Evolutionary conservation across 1,139 yeast species (phyloP), one percentile per base, ranked within the genome.

Genomic region (Kurtzmaniella natalensis): DNA sequence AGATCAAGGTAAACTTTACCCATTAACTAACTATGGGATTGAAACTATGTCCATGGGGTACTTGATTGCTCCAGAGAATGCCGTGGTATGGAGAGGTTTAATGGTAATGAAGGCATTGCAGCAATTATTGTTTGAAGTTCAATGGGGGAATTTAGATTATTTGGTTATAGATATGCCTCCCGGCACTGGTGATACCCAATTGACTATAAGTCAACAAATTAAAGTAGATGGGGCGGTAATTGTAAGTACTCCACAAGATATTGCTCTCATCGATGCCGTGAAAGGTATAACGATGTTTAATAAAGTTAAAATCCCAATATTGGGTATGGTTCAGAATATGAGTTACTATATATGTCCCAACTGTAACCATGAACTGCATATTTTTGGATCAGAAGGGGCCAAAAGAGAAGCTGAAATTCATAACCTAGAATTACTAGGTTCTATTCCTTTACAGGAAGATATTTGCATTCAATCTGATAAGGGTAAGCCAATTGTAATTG

Each of bases 1-100:
- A 0, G 59, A 58, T 3, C 40, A 44, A 3, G 88, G 88, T 0
- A 72, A 72, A 44, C 59, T 86, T 5, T 52, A 81, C 0, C 95
- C 95, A 0, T 55, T 85, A 45, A 55, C 70, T n/a, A 86, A 85
- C 48, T 84, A 81, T 44, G 95, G 95, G 0, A 54, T 86, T 1
- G 80, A 82, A 45, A 77, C 92, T 4, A 86, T 86, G 95, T 84
- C 94, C 0, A 86, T 86, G 94, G 95, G 95, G 0, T 85, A 81
- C 48, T 60, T 86, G 45, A 74, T 86, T 1, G 68, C 74, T 0
- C 61, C 70, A n/a, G 84, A 84, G 18, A 70, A 71, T 32, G 87
- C 95, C 0, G 73, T 87, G 3, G 94, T 83, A 0, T 86, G 95
- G 95, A 63, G 95, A 40, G 95, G 95, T 0, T 57, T 85, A 30